Base-by-base conservation (phyloP, 1,139 yeast genomes). In the Blastobotrys proliferans region DNA sequence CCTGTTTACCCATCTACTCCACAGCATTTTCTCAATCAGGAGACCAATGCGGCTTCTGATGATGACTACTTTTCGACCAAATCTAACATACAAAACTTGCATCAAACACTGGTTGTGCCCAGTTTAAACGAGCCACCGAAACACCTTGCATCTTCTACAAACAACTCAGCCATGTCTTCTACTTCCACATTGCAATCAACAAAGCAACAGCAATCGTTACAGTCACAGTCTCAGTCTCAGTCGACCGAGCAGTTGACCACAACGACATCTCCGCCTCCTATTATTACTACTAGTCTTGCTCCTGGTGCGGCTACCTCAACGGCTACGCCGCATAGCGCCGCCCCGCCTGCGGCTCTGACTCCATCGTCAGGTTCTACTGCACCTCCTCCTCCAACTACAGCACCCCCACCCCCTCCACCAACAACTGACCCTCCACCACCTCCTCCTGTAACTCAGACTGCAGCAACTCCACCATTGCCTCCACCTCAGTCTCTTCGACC, bases 1-100 rank as follows among this genome's bases (percentile, higher is more conserved):
- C 29, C 21, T 10, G n/a, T 25, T 16, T 56, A 57, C 32, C 61
- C 59, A 2, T 40, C 59, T 2, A 58, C 62, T 2, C 62, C 62
- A 11, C 51, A 63, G 6, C 51, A 62, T 44, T 49, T 62, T 44
- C 51, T 60, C 13, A 48, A 50, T 22, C n/a, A n/a, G n/a, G n/a
- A n/a, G n/a, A n/a, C n/a, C n/a, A 51, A 22, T 13, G 10, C 35
- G 9, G 33, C 18, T 6, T n/a, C 20, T 4, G 20, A 10, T 4
- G 37, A 36, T 13, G 40, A 36, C 26, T 36, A 36, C 20, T 36
- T 36, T 14, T 20, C 34, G 9, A n/a, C 24, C 13, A 6, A 26
- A 13, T 6, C 26, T 9, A 11, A n/a, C 3, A n/a, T 19, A 16
- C 13, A 34, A 3, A n/a, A 24, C 6, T 13, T 8, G 3, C 29